A percentile compares a stretch with the other conserved stretches of the same genome.
phyloP scores from a whole-genome alignment of 257 asterid genomes.

The Penstemon eatonii region DNA sequence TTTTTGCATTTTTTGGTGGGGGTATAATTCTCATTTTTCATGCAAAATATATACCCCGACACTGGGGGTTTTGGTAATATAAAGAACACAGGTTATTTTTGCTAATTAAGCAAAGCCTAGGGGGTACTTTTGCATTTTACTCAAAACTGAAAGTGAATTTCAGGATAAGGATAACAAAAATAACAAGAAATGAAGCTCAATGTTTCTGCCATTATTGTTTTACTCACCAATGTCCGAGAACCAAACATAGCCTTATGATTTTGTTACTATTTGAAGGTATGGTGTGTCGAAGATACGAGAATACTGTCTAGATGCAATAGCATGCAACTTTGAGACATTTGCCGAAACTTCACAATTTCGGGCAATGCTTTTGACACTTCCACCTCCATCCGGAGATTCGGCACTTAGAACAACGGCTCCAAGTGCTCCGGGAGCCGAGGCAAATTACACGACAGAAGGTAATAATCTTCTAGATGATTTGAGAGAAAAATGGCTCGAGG shows the following conservation, averaged over 20 bases:
- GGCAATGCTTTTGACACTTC: slow-evolving; percentile 82
- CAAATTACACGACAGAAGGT: slow-evolving; percentile 45
- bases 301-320: slow-evolving; percentile 73
- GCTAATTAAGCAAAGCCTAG: too few species aligned
- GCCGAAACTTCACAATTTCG: slow-evolving; percentile 77
- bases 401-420: slow-evolving; percentile 80
- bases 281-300: slow-evolving; percentile 83
- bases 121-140: too few species aligned
- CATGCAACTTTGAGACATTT: slow-evolving; percentile 83
- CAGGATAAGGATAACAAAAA: too few species aligned
- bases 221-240: too few species aligned
- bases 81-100: too few species aligned
- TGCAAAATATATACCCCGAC: too few species aligned
- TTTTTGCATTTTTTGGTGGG: too few species aligned
- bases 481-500: slow-evolving; percentile 92
- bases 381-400: slow-evolving; percentile 94
- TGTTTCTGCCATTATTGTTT: too few species aligned
- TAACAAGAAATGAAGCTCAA: too few species aligned
- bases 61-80: too few species aligned
- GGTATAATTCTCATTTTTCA: too few species aligned
- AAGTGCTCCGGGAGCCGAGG: slow-evolving; percentile 89
- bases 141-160: too few species aligned
- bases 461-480: slow-evolving; percentile 72
- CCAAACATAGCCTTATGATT: neutral
- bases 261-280: slow-evolving; percentile 53